Evolutionary conservation across 352 stramenopile species (phyloP), one percentile per base, ranked within the genome.

Genomic region (Globisporangium parvum): DNA sequence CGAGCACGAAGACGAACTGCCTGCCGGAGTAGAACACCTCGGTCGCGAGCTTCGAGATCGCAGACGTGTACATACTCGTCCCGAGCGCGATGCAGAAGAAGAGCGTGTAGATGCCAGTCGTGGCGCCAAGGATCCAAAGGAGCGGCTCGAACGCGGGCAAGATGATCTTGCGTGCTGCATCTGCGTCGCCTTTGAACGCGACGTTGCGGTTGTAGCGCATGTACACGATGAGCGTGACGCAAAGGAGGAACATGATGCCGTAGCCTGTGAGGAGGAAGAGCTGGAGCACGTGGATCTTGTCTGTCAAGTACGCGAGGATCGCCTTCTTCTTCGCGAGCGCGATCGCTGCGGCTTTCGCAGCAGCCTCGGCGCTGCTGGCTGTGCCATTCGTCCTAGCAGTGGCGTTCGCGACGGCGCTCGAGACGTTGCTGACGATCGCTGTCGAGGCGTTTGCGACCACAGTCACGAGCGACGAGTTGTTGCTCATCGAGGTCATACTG

Each of bases 1-100:
- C 63, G 9, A 79, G 62, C 23, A 86, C 51, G 35, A 87, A 79
- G 23, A 82, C 62, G 49, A 88, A 86, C 53, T 86, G 72, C 28
- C 73, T 60, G 15, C 74, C 72, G 1, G 53, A 44, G 49, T 82
- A 87, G 47, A 80, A 64, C 18, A 66, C 46, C 39, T 80, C 70
- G 26, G 53, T 63, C 44, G 65, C 60, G 20, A 84, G 40, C 5
- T 28, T 58, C 2, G 70, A 60, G 26, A 77, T 69, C 4, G n/a
- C 54, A 5, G 47, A 63, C 6, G 52, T 67, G 56, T 77, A 82
- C 35, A 77, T 21, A n/a, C 62, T 46, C 20, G 58, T 26, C 15
- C 55, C 41, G 9, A 86, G 47, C 35, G 67, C 63, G 12, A 83
- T 57, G 41, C 48, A 63, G 46, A 73, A 73, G 62, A 73, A 77